phyloP scores from a whole-genome alignment of 306 rosid genomes.

The Mucuna pruriens region DNA sequence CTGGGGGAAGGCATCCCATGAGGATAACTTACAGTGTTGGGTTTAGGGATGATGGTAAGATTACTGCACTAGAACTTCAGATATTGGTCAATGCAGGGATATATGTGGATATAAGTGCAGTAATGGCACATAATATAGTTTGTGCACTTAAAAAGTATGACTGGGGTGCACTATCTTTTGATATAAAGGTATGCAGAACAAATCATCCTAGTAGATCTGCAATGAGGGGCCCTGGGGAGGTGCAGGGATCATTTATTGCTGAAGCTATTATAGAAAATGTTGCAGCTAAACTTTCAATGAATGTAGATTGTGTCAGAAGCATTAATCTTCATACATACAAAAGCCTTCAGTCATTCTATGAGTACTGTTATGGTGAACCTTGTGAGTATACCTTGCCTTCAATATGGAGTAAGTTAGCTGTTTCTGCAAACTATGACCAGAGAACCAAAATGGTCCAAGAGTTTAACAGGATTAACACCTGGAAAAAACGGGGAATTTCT shows the following conservation, averaged over 20 bases:
- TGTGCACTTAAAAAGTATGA: constrained; percentile 75
- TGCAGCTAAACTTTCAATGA: constrained; percentile 72
- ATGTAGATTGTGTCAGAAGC: constrained; percentile 75
- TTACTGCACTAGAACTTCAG: constrained; percentile 76
- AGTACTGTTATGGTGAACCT: constrained; percentile 61
- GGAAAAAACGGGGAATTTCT: constrained; percentile 87
- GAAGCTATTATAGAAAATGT: constrained; percentile 88
- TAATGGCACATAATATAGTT: constrained; percentile 58
- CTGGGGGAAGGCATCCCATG: constrained; percentile 98
- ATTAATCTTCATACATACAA: constrained; percentile 71
- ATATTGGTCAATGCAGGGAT: constrained; percentile 84
- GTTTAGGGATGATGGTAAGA: constrained; percentile 82
- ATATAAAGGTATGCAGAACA: constrained; percentile 88
- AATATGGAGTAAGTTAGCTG: constrained; percentile 74
- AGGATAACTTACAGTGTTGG: constrained; percentile 84
- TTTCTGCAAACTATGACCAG: constrained; percentile 59
- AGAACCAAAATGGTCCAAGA: constrained; percentile 61
- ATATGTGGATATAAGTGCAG: constrained; percentile 65
- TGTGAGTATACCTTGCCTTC: constrained; percentile 81
- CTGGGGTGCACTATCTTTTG: constrained; percentile 88
- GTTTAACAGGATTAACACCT: constrained; percentile 66
- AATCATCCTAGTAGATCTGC: constrained; percentile 81
- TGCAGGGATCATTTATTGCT: constrained; percentile 90
- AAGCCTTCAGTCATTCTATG: constrained; percentile 68
- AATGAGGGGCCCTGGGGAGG: constrained; percentile 92